Base-by-base conservation (phyloP, 768 basidiomycete species). In the Trametes sanguinea region DNA sequence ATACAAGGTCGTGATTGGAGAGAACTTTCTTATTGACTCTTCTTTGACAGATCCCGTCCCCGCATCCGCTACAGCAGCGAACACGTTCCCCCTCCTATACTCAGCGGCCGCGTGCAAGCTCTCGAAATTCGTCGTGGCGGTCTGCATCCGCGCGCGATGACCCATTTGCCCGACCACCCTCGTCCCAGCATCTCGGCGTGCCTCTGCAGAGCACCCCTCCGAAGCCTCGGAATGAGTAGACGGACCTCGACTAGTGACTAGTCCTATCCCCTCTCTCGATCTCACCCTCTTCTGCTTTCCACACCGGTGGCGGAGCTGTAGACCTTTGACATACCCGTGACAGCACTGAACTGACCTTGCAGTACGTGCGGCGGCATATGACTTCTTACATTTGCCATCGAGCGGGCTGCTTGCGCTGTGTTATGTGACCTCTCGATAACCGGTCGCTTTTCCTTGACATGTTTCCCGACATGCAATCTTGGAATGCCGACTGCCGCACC, bases 11-110 rank as follows among this genome's bases (percentile, higher is more conserved):
- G 54, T 42, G 57, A 58, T 51, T 58, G 57, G 22, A 29, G 14
- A 16, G 13, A 14, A 37, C 4, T 32, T 48, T 40, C 42, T 59
- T 32, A 45, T 44, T 59, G 30, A 59, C 48, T 35, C 37, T 45
- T 59, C 57, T 51, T 51, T 59, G 57, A 59, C 57, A 59, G 57
- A 59, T 59, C 50, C 50, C 40, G 35, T 51, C 57, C 57, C 16
- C 40, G 27, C 47, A 14, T 32, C 48, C 47, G 27, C 57, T 43
- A 2, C 56, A 40, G 32, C 44, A 22, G 35, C 27, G 37, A 27
- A 47, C 56, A 50, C 37, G 47, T 48, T 42, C 27, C 56, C 37
- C 14, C 37, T 30, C 47, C 47, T 14, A 30, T 29, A 58, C 57
- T 44, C 57, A 39, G 56, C 56, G 56, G 29, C 27, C 46, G 37